Base-by-base conservation (phyloP, 2,329 filamentous ascomycete species). In the Calonectria naviculata region DNA sequence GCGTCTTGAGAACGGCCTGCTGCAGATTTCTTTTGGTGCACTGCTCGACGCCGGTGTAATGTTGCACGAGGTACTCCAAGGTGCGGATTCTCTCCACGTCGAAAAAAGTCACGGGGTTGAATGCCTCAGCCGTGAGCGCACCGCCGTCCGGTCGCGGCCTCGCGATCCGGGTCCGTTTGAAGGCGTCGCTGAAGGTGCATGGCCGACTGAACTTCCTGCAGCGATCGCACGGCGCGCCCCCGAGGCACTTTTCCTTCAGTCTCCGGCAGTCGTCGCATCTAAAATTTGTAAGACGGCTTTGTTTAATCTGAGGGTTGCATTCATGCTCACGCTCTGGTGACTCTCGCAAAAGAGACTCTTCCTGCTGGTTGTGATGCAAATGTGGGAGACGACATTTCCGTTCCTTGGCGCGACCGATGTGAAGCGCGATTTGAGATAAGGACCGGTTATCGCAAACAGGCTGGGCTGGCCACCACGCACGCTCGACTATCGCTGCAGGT, bases 181-280 rank as follows among this genome's bases (percentile, higher is more conserved):
- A 58, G 52, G 52, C 52, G 52, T 58, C 52, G 15, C 52, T 58
- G n/a, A 67, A 67, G 15, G 56, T 28, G 52, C 65, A 67, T 61
- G 56, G 46, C 41, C 67, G 63, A 21, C 24, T 73, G 88, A 88
- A 68, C 85, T 83, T 78, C 87, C 89, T 74, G 85, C 88, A 89
- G 65, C 88, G 81, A 58, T 86, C 85, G 76, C 88, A 89, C 1
- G 88, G 88, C 19, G 88, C 82, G 60, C 87, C 88, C 58, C 87
- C 88, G 72, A 89, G 87, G 75, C 88, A 89, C 80, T 89, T 89
- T 78, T 89, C 88, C 76, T 89, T 89, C 67, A 87, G 83, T 70
- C 87, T 83, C 65, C 87, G 86, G 77, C 87, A 89, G 56, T 85
- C 86, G 76, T 89, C 87, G 75, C 88, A 89, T 67, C 88, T 89